Evolutionary conservation across 2,329 filamentous ascomycete species (phyloP).

Genomic region (Hymenoscyphus repandus): DNA sequence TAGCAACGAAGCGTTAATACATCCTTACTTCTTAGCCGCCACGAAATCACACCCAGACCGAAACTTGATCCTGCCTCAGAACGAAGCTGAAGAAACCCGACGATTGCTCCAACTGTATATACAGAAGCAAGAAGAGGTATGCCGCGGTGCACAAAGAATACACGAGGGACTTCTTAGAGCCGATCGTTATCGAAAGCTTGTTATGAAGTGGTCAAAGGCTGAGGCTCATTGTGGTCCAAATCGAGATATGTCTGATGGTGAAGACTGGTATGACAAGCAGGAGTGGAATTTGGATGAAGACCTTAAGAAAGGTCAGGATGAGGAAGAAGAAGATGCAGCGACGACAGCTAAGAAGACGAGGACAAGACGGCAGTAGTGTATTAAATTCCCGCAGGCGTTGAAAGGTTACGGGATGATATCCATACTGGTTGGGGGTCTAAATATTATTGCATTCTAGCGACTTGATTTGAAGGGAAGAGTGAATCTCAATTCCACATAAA

Average conservation of each 20-base stretch:
- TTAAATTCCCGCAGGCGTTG: background rate
- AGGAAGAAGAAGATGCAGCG: conserved; percentile 69
- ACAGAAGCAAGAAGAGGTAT: conserved; percentile 81
- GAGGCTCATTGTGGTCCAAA: conserved; percentile 65
- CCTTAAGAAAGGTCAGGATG: conserved; percentile 75
- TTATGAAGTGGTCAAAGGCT: conserved; percentile 71
- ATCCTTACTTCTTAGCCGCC: conserved; percentile 70
- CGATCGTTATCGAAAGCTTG: conserved; percentile 64
- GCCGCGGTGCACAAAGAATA: conserved; percentile 62
- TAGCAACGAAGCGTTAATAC: conserved; percentile 52
- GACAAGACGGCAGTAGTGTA: conserved; percentile 32
- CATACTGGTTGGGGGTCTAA: background rate
- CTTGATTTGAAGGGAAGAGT: too few relatives aligned
- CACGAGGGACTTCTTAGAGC: conserved; percentile 68
- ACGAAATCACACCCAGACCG: conserved; percentile 57
- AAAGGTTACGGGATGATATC: conserved; percentile 3
- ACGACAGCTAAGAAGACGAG: conserved; percentile 45
- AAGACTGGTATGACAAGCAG: conserved; percentile 83
- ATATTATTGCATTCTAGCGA: background rate
- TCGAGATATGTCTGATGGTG: conserved; percentile 74
- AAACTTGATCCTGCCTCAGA: conserved; percentile 64
- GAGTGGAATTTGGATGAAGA: conserved; percentile 72
- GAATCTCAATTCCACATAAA: background rate
- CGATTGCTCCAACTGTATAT: conserved; percentile 70
- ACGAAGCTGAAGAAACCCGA: conserved; percentile 74